Percentiles rank a stretch among this genome's conserved stretches.
Conservation (phyloP, 2,329 filamentous ascomycete species). For the Trichoderma endophyticum region DNA sequence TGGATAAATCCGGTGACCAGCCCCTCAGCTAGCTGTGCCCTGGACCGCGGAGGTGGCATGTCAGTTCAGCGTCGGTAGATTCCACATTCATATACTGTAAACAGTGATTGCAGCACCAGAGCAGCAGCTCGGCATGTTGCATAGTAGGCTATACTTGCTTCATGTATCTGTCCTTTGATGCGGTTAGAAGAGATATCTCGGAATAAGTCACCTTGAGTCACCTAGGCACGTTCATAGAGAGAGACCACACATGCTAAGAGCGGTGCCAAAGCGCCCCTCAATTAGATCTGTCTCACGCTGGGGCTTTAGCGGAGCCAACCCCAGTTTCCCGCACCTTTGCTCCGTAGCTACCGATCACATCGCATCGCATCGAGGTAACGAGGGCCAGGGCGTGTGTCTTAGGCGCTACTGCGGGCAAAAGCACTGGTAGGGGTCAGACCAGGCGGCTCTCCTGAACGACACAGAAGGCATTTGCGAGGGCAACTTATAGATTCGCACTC, state of each 20-base stretch:
- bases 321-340: constrained; percentile 1
- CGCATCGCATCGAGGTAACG: neutral
- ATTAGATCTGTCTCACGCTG: neutral
- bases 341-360: neutral
- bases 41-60: neutral
- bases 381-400: neutral
- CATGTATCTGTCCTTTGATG: neutral
- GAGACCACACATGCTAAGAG: neutral
- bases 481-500: neutral
- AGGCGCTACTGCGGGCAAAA: constrained; percentile 1
- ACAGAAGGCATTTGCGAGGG: neutral
- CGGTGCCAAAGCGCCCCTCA: neutral
- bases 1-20: constrained; percentile 3
- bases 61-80: neutral
- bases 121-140: neutral
- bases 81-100: neutral
- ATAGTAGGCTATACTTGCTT: neutral
- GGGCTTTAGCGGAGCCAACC: neutral
- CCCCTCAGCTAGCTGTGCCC: neutral
- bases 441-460: neutral
- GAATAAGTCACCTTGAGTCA: neutral
- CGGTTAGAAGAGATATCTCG: neutral
- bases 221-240: neutral
- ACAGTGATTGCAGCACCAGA: neutral
- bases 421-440: neutral